Percentiles rank a stretch among this genome's conserved stretches.
phyloP scores from a whole-genome alignment of 805 yeast genomes.

The Candida maesae region DNA sequence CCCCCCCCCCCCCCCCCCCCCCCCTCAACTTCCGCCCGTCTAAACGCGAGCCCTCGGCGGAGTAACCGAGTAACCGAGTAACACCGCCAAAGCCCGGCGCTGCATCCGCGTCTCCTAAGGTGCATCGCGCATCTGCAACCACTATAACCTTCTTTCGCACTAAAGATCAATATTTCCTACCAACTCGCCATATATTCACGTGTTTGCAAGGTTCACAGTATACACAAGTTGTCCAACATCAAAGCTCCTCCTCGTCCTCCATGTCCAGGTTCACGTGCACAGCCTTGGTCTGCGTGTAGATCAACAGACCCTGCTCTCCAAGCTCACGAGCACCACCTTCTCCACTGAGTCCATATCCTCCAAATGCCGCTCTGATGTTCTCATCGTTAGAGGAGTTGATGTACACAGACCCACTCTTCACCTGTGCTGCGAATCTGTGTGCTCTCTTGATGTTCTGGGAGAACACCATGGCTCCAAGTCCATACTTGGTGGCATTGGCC shows the following conservation, averaged over 20 bases:
- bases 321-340: slow-evolving; percentile 64
- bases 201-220: no score
- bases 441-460: slow-evolving; percentile 61
- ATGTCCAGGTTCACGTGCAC: slow-evolving; percentile 61
- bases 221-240: background rate
- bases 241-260: slow-evolving; percentile 11
- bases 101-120: no score
- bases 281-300: slow-evolving; percentile 73
- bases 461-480: slow-evolving; percentile 81
- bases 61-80: no score
- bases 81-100: no score
- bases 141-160: no score
- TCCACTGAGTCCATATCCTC: slow-evolving; percentile 78
- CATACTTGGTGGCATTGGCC: slow-evolving; percentile 74
- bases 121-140: no score
- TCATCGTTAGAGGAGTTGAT: slow-evolving; percentile 66
- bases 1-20: no score
- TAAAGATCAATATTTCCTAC: no score
- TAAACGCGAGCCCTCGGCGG: no score
- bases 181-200: no score
- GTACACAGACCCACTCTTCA: slow-evolving; percentile 69
- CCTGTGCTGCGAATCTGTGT: slow-evolving; percentile 54
- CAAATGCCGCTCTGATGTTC: slow-evolving; percentile 67
- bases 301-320: slow-evolving; percentile 66
- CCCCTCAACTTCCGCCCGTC: no score